phyloP scores from a whole-genome alignment of 352 stramenopile species.

The Phytophthora foliorum region DNA sequence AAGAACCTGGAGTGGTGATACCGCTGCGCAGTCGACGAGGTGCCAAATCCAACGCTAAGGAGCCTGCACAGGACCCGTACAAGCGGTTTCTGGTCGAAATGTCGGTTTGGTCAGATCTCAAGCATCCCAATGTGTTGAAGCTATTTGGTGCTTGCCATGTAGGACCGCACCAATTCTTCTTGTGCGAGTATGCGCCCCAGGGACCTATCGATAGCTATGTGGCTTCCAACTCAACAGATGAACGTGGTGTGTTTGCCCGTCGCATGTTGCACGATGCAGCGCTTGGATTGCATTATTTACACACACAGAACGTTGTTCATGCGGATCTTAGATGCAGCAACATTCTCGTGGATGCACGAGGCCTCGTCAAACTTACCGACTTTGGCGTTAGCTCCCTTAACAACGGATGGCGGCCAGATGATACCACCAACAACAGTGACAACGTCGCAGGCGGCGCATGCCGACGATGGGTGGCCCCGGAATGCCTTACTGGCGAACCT shows the following conservation, averaged over 20 bases:
- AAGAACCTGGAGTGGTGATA: constrained; percentile 7
- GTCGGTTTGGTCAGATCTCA: constrained; percentile 36
- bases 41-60: constrained; percentile 19
- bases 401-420: neutral
- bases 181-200: constrained; percentile 31
- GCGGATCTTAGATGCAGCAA: constrained; percentile 38
- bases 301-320: constrained; percentile 39
- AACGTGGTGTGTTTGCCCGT: constrained; percentile 22
- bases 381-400: constrained; percentile 39
- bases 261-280: constrained; percentile 32
- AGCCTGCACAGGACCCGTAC: constrained; percentile 7
- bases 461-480: constrained; percentile 38
- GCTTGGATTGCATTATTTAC: constrained; percentile 42
- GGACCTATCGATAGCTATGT: constrained; percentile 36
- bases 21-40: constrained; percentile 15
- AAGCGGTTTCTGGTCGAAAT: constrained; percentile 32
- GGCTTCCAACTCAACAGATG: constrained; percentile 4
- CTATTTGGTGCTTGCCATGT: constrained; percentile 42
- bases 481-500: constrained; percentile 30
- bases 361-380: constrained; percentile 34
- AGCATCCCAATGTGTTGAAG: constrained; percentile 40
- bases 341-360: constrained; percentile 39
- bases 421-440: neutral
- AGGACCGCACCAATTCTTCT: constrained; percentile 24
- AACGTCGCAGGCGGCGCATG: neutral